phyloP scores from a whole-genome alignment of 1,284 basidiomycete genomes.

The Ceratobasidium sp. region DNA sequence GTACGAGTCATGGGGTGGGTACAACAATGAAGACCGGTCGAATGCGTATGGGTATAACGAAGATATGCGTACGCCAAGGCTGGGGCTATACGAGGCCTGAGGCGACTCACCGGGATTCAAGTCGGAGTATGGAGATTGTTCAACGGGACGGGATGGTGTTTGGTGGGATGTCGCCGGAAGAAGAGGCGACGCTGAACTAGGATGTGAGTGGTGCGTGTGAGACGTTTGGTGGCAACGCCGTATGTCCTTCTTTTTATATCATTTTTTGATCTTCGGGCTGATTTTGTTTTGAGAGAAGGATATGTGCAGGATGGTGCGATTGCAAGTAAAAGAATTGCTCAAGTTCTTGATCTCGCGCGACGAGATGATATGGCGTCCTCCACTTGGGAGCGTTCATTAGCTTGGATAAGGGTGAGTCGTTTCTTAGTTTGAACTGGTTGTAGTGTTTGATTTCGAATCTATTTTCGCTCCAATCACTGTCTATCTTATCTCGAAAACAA shows the following conservation, averaged over 20 bases:
- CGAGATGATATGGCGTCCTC: conserved; percentile 38
- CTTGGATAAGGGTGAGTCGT: conserved; percentile 38
- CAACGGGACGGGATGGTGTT: conserved; percentile 12
- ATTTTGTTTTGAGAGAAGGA: neutral
- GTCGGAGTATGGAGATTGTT: neutral
- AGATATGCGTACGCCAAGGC: conserved; percentile 41
- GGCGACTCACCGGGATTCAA: conserved; percentile 11
- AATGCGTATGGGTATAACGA: too few relatives aligned
- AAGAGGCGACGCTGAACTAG: conserved; percentile 41
- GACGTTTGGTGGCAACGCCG: conserved; percentile 26
- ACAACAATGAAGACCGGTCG: too few relatives aligned
- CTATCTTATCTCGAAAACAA: neutral
- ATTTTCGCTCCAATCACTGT: neutral
- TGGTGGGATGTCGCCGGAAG: neutral
- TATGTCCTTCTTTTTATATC: neutral
- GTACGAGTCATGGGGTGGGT: conserved; percentile 3
- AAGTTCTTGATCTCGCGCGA: conserved; percentile 40
- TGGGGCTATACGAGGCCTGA: conserved; percentile 33
- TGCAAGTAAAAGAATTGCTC: conserved; percentile 42
- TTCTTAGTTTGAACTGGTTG: too few relatives aligned
- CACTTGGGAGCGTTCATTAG: conserved; percentile 32
- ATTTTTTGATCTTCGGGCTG: neutral
- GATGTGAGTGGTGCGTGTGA: conserved; percentile 36
- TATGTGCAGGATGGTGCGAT: conserved; percentile 26
- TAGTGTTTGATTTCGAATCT: neutral